Percentiles rank a stretch among this genome's conserved stretches.
Conservation (phyloP, 768 basidiomycete species). For the Russula foetens region DNA sequence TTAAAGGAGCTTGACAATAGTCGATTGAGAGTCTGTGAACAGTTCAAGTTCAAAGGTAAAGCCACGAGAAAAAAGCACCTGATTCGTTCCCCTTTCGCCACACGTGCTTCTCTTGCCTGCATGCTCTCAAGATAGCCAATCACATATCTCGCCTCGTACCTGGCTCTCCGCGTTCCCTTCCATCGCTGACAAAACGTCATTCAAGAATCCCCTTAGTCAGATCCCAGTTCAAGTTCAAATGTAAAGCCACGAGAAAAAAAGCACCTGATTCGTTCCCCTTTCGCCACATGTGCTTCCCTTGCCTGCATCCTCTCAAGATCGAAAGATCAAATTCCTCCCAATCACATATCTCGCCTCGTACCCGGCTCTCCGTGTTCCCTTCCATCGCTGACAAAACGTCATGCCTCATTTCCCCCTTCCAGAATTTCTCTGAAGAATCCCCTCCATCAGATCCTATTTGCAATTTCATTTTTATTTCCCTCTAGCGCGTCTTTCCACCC, state of each 20-base stretch:
- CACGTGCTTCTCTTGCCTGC: conserved; percentile 10
- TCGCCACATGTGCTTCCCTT: conserved; percentile 11
- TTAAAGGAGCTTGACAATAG: conserved; percentile 67
- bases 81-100: conserved; percentile 18
- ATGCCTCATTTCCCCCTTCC: conserved; percentile 22
- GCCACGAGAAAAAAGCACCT: conserved; percentile 21
- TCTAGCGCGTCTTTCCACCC: conserved; percentile 10
- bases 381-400: conserved; percentile 25
- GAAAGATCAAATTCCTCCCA: conserved; percentile 3
- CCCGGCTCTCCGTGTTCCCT: conserved; percentile 21
- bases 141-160: conserved; percentile 19
- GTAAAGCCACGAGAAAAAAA: conserved; percentile 20
- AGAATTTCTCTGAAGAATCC: conserved; percentile 17
- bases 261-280: conserved; percentile 20
- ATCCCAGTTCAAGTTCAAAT: conserved; percentile 33
- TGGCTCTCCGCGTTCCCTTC: conserved; percentile 21
- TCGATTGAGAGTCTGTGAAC: conserved; percentile 86
- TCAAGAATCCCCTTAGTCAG: conserved; percentile 17
- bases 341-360: conserved; percentile 17
- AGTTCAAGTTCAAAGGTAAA: conserved; percentile 29
- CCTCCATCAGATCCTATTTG: conserved; percentile 20
- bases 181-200: conserved; percentile 24
- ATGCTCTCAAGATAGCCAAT: conserved; percentile 19
- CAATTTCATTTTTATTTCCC: conserved; percentile 19
- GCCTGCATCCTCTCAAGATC: conserved; percentile 14